Base-by-base conservation (phyloP, 2,329 filamentous ascomycete genomes). In the Penicillium italicum region DNA sequence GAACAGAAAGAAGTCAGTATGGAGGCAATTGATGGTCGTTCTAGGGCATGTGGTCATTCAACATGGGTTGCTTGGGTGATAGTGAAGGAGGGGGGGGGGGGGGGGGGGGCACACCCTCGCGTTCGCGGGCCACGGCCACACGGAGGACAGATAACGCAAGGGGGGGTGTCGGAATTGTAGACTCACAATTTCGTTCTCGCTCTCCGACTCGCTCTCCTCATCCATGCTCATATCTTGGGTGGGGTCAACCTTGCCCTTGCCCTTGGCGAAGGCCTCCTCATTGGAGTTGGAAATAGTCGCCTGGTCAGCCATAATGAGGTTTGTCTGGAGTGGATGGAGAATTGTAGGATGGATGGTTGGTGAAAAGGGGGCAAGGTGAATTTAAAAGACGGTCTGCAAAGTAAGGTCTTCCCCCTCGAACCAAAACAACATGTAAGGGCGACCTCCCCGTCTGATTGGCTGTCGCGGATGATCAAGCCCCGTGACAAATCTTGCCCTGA, bases 231-330 rank as follows among this genome's bases (percentile, higher is more conserved):
- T 77, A 65, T 88, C 85, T 63, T 85, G 78, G 40, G 74, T 74
- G 51, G 75, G 74, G 33, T 78, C 71, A 38, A 84, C 86, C 81
- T 96, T 96, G 79, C 91, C 67, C 82, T 96, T 96, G 76, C 90
- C 90, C 82, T 96, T 96, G 74, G 85, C 80, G 59, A 78, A 72
- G 59, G 71, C 64, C 30, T 66, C 68, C 53, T 71, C 69, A 55
- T 79, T 73, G 60, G 82, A 69, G 62, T 73, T 65, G 56, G 66
- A 66, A 63, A 60, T 63, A n/a, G 66, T 59, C 40, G 66, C 66
- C 65, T 70, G 66, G 61, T 72, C 72, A 65, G 69, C 67, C 73
- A 75, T 75, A 52, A 47, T 70, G 63, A 43, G 30, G 54, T 50
- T 50, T 49, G 43, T 46, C 49, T 18, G 38, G 38, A 44, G n/a